Base-by-base conservation (phyloP, 176 grass and related monocot species). In the Cenchrus purpureus region DNA sequence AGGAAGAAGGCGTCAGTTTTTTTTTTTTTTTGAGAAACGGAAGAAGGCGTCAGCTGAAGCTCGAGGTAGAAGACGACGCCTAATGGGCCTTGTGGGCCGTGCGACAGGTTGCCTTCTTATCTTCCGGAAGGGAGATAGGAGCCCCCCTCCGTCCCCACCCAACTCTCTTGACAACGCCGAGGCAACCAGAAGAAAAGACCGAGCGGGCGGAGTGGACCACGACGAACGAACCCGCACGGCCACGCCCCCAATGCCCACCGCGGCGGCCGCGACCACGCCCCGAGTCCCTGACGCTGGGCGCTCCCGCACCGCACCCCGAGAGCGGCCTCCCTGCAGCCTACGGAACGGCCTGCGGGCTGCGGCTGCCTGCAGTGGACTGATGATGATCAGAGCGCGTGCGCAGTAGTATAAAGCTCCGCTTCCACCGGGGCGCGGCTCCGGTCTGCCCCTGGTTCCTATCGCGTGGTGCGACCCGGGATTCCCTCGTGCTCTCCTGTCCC, bases 391-490 rank as follows among this genome's bases (percentile, higher is more conserved):
- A 71, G 52, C 52, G 79, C 79, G 63, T 54, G 82, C 62, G 80
- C 53, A 22, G 31, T 4, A 7, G 83, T 85, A 85, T 85, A 85
- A 85, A 85, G 40, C 83, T 85, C 74, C 25, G 43, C 72, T 3
- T 3, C 11, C 34, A 32, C 74, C 9, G 79, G 80, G 15, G 80
- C 79, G 11, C 20, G 84, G 19, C 86, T 64, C n/a, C 73, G 72
- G 50, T 31, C 61, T 74, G 78, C 44, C 55, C 53, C 59, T 65
- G 1, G 54, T 17, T 51, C 59, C 59, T 62, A 49, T 15, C 56
- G 68, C 65, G 83, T 78, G 73, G 52, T 71, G 74, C 75, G 74
- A 71, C 83, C 65, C 83, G 83, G 53, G 83, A 85, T 85, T 40
- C 83, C 65, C 83, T 79, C 83, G 63, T 77, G 83, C 65, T 77